These are phyloP conservation scores for Exophiala aquamarina DNA, from an alignment of 2,329 filamentous ascomycete species.

Conservation along the genomic window DNA sequence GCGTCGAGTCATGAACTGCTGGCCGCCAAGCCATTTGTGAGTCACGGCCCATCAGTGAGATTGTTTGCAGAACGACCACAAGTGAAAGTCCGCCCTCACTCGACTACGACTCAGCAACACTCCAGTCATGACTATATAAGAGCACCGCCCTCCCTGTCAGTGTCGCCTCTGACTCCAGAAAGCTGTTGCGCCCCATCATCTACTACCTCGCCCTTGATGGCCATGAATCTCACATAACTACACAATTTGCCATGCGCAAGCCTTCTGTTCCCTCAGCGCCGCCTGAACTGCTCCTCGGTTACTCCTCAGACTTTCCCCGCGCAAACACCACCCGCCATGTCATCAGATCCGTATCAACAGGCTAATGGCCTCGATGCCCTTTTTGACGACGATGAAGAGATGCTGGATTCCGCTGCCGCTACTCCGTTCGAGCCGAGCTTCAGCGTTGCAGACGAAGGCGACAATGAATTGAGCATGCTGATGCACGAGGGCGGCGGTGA, in stretches of 20 bases:
- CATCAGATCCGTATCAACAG: constrained; percentile 23
- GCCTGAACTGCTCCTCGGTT: neutral
- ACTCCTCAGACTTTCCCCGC: neutral
- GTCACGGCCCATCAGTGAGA: no score
- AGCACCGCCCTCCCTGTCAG: no score
- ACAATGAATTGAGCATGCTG: constrained; percentile 29
- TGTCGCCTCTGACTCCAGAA: no score
- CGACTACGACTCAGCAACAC: no score
- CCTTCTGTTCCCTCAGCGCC: neutral
- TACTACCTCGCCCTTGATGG: no score
- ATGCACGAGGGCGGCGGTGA: constrained; percentile 34
- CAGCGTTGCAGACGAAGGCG: constrained; percentile 15
- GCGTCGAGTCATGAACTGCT: no score
- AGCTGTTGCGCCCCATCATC: no score
- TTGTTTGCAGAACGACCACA: no score
- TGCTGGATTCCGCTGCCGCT: constrained; percentile 7
- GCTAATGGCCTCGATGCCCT: constrained; percentile 26
- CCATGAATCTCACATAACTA: neutral
- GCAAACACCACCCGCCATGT: constrained; percentile 8
- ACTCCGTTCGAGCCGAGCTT: constrained; percentile 20
- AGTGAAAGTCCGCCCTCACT: no score
- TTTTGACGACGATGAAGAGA: constrained; percentile 22
- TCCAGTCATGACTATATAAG: no score
- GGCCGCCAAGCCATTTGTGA: no score
- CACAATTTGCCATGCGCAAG: neutral